Evolutionary conservation across 352 stramenopile species (phyloP).

Genomic region (Pythium dissotocum): DNA sequence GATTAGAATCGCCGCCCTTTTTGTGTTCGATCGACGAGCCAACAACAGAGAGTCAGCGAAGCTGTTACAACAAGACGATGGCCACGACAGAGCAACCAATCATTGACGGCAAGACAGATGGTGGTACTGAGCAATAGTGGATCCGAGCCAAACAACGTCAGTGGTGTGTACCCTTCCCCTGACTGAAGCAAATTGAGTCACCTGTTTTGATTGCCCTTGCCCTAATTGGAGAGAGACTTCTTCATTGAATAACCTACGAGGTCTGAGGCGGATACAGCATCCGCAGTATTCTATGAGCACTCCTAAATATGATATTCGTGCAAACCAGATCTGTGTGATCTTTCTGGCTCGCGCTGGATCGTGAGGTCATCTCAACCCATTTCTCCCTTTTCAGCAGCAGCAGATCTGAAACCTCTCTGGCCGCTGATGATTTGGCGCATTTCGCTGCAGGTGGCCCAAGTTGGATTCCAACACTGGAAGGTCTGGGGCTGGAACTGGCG

Average conservation of each 20-base stretch:
- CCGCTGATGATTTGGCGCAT: not conserved
- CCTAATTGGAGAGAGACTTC: not conserved
- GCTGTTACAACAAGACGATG: not conserved
- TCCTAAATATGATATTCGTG: not conserved
- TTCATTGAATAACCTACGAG: not conserved
- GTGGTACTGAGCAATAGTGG: not conserved
- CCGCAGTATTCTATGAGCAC: not conserved
- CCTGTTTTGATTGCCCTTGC: not conserved
- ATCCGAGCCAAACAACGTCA: not conserved
- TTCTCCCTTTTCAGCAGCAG: not conserved
- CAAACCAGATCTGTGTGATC: not conserved
- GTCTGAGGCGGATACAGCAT: not conserved
- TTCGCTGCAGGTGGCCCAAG: not conserved
- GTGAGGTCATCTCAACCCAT: not conserved
- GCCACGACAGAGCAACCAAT: not conserved
- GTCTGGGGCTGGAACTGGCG: not conserved
- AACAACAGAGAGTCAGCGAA: not conserved
- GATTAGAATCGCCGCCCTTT: not conserved
- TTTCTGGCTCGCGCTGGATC: conserved; percentile 1
- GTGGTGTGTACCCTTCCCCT: not conserved
- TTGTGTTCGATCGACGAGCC: not conserved
- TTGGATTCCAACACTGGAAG: not conserved
- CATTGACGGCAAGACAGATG: not conserved
- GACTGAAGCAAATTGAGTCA: conserved; percentile 1
- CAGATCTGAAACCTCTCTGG: not conserved